Percentiles rank a stretch among this genome's conserved stretches.
Conservation (phyloP, 495 filamentous ascomycete species). For the Penicillium lagena region DNA sequence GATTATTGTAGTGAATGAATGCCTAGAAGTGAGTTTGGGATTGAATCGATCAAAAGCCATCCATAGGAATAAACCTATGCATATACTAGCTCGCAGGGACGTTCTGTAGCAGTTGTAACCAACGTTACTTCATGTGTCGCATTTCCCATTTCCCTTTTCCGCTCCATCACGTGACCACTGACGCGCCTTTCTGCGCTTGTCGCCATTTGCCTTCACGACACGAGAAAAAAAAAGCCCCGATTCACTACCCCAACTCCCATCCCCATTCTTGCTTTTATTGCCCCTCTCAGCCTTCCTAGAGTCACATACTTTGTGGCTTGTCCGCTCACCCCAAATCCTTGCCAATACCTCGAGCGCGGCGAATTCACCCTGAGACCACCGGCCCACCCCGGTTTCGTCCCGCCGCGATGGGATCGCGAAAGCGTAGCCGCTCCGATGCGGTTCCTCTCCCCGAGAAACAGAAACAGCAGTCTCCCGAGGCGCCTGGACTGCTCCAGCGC, state of each 20-base stretch:
- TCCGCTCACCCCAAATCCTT: neutral
- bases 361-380: conserved; percentile 1
- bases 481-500: conserved; percentile 52
- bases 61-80: too few relatives aligned
- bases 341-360: conserved; percentile 3
- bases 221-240: conserved; percentile 10
- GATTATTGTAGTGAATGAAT: neutral
- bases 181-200: conserved; percentile 36
- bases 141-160: too few relatives aligned
- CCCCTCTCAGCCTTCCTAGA: neutral
- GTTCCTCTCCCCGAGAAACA: conserved; percentile 40
- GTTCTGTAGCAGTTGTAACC: too few relatives aligned
- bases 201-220: conserved; percentile 23
- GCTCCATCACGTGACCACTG: conserved; percentile 27
- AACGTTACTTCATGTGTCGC: neutral
- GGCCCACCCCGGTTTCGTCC: conserved; percentile 24
- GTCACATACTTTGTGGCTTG: neutral
- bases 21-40: too few relatives aligned
- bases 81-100: too few relatives aligned
- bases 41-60: too few relatives aligned
- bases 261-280: neutral
- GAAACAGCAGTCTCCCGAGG: conserved; percentile 39
- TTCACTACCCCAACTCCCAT: neutral
- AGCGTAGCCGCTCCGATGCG: conserved; percentile 67
- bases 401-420: conserved; percentile 52